Conservation (phyloP, 2,329 filamentous ascomycete genomes). For the Sclerotiophoma versabilis region DNA sequence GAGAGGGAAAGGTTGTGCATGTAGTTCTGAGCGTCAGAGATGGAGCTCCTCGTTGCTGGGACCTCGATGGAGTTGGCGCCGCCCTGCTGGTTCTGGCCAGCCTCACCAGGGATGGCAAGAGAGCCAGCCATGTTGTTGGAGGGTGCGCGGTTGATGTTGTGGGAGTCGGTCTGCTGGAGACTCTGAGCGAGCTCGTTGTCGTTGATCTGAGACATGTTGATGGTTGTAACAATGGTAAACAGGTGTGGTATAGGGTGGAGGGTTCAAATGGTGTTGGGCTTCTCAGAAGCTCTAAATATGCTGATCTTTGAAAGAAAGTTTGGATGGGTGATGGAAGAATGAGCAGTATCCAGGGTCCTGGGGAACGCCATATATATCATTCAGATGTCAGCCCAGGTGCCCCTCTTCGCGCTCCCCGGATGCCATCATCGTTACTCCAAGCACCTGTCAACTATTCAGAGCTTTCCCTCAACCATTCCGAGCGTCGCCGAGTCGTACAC, state of each 20-base stretch:
- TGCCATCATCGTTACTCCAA: constrained; percentile 31
- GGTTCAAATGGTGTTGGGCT: neutral
- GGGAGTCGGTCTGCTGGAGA: constrained; percentile 33
- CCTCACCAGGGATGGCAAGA: constrained; percentile 42
- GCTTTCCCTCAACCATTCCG: constrained; percentile 29
- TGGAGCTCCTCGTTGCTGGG: constrained; percentile 71
- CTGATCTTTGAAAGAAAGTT: constrained; percentile 15
- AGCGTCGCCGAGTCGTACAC: constrained; percentile 31
- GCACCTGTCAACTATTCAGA: constrained; percentile 23
- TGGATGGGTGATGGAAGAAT: constrained; percentile 17
- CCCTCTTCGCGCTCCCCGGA: constrained; percentile 22
- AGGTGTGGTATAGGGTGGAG: neutral
- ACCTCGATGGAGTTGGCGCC: constrained; percentile 67
- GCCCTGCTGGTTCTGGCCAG: constrained; percentile 35
- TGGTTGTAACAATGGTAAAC: constrained; percentile 4
- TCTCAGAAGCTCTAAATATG: constrained; percentile 19
- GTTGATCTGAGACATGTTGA: constrained; percentile 65
- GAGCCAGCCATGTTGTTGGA: too few relatives aligned
- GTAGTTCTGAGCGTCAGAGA: constrained; percentile 71
- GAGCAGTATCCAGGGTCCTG: constrained; percentile 26
- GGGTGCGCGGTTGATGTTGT: too few relatives aligned
- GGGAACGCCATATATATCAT: constrained; percentile 37
- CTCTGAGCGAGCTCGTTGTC: constrained; percentile 62
- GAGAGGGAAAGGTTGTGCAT: constrained; percentile 76
- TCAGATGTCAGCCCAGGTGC: constrained; percentile 11